Evolutionary conservation across 2,329 filamentous ascomycete genomes (phyloP), one percentile per base, ranked within the genome.

Genomic region (Calonectria leucothoes): DNA sequence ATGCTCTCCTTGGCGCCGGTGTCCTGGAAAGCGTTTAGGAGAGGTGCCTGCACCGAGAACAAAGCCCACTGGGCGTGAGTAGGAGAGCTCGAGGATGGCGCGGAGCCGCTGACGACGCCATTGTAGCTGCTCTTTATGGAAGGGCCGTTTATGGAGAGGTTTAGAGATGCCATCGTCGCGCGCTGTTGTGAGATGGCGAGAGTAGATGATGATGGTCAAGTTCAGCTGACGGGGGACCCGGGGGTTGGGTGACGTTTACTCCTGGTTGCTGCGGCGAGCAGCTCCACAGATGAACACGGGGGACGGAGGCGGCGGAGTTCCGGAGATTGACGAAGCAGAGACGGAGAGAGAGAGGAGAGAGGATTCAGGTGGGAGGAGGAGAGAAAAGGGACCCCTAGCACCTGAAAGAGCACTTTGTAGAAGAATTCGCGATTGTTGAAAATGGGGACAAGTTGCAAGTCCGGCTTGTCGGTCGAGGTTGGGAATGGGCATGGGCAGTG

Each of bases 51-150:
- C 49, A 99, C 97, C 10, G 94, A 94, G 87, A 97, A 98, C 74
- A 99, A 88, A 25, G 95, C 96, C 97, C 97, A 99, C 88, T 96
- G 94, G 75, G 91, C 95, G 82, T 94, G 94, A 61, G 95, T 98
- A 48, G 94, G 90, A 61, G 96, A 98, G 82, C 88, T 89, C 42
- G 89, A 88, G 39, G 88, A 86, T 31, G 86, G 83, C 66, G 87
- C 83, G 61, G 87, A 84, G 74, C 87, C 88, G 79, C 90, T 91
- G 80, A 92, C 84, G 74, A 92, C 89, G 65, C 87, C 88, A 79
- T 88, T 87, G 83, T 92, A 95, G 89, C 93, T 95, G 87, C 93
- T 95, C 87, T 94, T 94, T 81, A 98, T 98, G 73, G 92, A 95
- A 76, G 93, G 92, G 15, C 94, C 94, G 84, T 95, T 94, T 82